Evolutionary conservation across 2,329 filamentous ascomycete genomes (phyloP).

Genomic region (Stagonosporopsis tanaceti): DNA sequence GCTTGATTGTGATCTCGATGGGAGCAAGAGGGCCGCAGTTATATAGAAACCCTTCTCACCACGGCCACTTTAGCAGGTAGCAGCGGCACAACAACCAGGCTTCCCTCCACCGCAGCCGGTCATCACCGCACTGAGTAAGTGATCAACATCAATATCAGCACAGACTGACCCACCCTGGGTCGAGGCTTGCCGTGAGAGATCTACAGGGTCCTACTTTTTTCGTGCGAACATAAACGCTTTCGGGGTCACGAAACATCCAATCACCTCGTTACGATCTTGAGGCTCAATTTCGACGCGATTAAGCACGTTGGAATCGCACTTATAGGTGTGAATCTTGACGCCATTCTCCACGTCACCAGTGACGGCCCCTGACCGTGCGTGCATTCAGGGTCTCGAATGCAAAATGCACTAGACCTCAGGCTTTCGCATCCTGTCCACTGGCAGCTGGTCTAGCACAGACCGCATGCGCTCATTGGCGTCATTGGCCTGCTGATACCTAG

Average conservation of each 20-base stretch:
- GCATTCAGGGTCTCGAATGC: constrained; percentile 25
- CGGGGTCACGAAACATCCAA: constrained; percentile 18
- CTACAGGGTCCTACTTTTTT: constrained; percentile 44
- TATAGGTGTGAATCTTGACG: constrained; percentile 16
- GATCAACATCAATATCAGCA: constrained; percentile 35
- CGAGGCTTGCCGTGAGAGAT: constrained; percentile 36
- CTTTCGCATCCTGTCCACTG: constrained; percentile 16
- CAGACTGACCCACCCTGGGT: constrained; percentile 27
- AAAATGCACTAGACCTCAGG: constrained; percentile 22
- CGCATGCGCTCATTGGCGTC: constrained; percentile 22
- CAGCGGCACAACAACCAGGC: constrained; percentile 19
- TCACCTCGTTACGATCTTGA: constrained; percentile 20
- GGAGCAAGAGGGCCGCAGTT: constrained; percentile 4
- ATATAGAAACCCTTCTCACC: constrained; percentile 31
- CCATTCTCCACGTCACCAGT: constrained; percentile 24
- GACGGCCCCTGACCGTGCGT: constrained; percentile 24
- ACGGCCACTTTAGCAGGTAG: constrained; percentile 17
- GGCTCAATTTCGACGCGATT: constrained; percentile 18
- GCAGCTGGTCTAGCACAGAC: constrained; percentile 3
- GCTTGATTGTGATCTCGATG: constrained; percentile 5
- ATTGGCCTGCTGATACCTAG: background rate
- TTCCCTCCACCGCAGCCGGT: constrained; percentile 11
- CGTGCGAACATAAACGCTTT: background rate
- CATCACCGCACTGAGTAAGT: constrained; percentile 29
- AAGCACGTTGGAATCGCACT: constrained; percentile 7